Percentiles rank a stretch among this genome's conserved stretches.
Evolutionary conservation across 371 early-diverging fungal species (phyloP).

Genomic region (Mucor sp.): DNA sequence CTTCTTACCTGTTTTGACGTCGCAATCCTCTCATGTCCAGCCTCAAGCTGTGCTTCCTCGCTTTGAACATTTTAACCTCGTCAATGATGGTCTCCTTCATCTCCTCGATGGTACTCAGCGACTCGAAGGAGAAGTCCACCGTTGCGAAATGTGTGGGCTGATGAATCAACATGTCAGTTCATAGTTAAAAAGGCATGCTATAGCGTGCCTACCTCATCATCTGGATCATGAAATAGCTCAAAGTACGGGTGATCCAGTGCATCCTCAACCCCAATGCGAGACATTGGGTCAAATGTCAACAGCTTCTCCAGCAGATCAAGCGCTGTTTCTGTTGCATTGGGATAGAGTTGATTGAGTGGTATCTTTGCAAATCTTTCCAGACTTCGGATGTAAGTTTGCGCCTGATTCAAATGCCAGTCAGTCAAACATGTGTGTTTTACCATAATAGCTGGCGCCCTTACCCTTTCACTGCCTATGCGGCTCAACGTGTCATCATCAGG

Average conservation of each 20-base stretch:
- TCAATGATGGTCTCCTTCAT: conserved; percentile 89
- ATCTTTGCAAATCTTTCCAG: conserved; percentile 87
- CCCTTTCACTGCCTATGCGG: conserved; percentile 82
- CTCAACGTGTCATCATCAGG: conserved; percentile 93
- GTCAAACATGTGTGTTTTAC: not conserved
- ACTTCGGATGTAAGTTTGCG: conserved; percentile 93
- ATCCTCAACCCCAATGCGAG: conserved; percentile 82
- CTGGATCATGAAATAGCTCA: conserved; percentile 74
- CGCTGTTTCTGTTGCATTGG: conserved; percentile 49
- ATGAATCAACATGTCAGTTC: conserved; percentile 55
- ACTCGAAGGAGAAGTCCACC: conserved; percentile 95
- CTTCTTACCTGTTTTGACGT: conserved; percentile 16
- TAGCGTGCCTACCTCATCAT: conserved; percentile 48
- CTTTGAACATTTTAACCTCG: conserved; percentile 79
- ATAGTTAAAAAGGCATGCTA: not conserved
- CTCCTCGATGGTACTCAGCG: conserved; percentile 79
- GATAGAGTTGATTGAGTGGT: conserved; percentile 83
- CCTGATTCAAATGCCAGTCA: conserved; percentile 58
- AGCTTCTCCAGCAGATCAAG: conserved; percentile 81
- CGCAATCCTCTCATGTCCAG: conserved; percentile 23
- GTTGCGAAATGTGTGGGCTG: conserved; percentile 65
- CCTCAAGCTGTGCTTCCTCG: conserved; percentile 41
- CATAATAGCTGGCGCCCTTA: conserved; percentile 1
- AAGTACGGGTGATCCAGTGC: conserved; percentile 83
- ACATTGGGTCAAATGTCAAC: conserved; percentile 79